Percentiles rank a stretch among this genome's conserved stretches.
Conservation (phyloP, 495 filamentous ascomycete genomes). For the Penicillium argentinense region DNA sequence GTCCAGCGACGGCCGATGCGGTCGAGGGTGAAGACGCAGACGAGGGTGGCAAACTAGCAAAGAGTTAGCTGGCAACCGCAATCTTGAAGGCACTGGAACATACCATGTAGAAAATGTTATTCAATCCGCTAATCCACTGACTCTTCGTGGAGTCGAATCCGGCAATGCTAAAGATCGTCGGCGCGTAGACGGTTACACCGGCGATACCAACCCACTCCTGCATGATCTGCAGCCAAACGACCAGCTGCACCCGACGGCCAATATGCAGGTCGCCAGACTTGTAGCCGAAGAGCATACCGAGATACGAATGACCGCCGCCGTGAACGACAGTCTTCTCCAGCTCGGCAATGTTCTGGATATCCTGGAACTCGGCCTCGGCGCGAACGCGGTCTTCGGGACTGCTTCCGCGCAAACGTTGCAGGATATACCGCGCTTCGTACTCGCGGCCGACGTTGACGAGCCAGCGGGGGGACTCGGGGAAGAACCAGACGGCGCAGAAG, state of each 20-base stretch:
- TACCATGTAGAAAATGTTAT: slow-evolving; percentile 64
- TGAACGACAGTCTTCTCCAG: slow-evolving; percentile 53
- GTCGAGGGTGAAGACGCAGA: slow-evolving; percentile 69
- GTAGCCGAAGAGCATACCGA: slow-evolving; percentile 63
- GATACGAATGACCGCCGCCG: slow-evolving; percentile 50
- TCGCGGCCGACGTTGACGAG: slow-evolving; percentile 61
- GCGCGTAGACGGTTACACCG: slow-evolving; percentile 66
- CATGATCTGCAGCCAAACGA: slow-evolving; percentile 72
- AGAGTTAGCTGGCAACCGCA: too few species aligned
- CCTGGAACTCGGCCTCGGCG: slow-evolving; percentile 62
- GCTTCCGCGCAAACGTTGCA: slow-evolving; percentile 60
- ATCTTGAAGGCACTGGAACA: too few species aligned
- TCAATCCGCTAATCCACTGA: slow-evolving; percentile 68
- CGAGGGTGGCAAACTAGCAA: slow-evolving; percentile 57
- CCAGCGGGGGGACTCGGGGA: slow-evolving; percentile 67
- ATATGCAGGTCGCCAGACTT: slow-evolving; percentile 64
- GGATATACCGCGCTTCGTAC: slow-evolving; percentile 61
- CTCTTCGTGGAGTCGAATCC: slow-evolving; percentile 59
- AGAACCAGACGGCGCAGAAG: slow-evolving; percentile 54
- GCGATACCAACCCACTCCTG: slow-evolving; percentile 75
- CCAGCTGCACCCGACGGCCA: slow-evolving; percentile 64
- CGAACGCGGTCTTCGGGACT: slow-evolving; percentile 50
- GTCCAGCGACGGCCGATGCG: slow-evolving; percentile 69
- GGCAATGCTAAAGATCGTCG: slow-evolving; percentile 67
- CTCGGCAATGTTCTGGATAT: slow-evolving; percentile 59